A percentile compares a stretch with the other conserved stretches of the same genome.
phyloP scores from a whole-genome alignment of 129 eudicot species.

The Silybum marianum region DNA sequence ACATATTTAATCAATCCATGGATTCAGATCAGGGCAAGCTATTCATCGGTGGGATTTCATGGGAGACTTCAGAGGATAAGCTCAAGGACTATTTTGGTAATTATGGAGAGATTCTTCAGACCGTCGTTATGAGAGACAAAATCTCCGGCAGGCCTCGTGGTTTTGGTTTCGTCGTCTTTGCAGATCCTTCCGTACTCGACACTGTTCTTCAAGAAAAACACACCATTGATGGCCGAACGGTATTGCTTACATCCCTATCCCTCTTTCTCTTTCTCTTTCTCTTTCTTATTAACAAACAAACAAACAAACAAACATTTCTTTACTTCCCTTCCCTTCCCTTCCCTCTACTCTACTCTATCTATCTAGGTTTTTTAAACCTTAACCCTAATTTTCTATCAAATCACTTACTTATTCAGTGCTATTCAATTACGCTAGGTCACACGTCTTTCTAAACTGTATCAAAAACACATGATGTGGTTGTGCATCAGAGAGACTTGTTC shows the following conservation, averaged over 20 bases:
- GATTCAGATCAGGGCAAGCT: slow-evolving; percentile 96
- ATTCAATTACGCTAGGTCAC: no score
- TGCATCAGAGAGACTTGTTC: no score
- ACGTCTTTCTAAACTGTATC: no score
- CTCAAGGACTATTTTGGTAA: slow-evolving; percentile 66
- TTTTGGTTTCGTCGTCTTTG: slow-evolving; percentile 83
- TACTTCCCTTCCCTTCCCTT: background rate
- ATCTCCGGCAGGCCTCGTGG: slow-evolving; percentile 81
- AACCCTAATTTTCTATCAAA: background rate
- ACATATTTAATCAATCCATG: slow-evolving; percentile 26
- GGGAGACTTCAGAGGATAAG: slow-evolving; percentile 85
- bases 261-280: background rate
- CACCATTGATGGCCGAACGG: slow-evolving; percentile 79
- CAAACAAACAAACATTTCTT: no score
- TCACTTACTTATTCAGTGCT: background rate
- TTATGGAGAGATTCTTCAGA: slow-evolving; percentile 65
- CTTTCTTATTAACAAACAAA: no score
- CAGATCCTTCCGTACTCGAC: slow-evolving; percentile 79
- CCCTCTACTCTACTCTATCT: background rate
- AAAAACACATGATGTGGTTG: background rate
- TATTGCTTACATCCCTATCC: no score
- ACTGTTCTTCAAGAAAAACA: slow-evolving; percentile 77
- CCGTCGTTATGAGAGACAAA: slow-evolving; percentile 84
- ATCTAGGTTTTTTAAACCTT: background rate
- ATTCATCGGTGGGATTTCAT: slow-evolving; percentile 80